Base-by-base conservation (phyloP, 176 grass and related monocot genomes). In the Eragrostis curvula region DNA sequence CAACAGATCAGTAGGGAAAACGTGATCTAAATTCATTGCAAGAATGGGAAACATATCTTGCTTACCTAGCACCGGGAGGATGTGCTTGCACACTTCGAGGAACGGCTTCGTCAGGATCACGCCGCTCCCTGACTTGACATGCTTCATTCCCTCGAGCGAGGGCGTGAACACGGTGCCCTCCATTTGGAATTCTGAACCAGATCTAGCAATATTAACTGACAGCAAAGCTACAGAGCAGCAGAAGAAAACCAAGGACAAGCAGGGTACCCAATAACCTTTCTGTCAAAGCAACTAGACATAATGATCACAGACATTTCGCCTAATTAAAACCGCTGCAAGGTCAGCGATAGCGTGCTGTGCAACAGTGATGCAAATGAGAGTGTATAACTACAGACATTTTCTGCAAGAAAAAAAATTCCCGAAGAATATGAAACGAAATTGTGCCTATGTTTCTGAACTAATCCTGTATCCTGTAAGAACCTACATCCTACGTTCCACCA, bases 11-110 rank as follows among this genome's bases (percentile, higher is more conserved):
- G 14, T 5, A 44, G 5, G 43, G 40, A 45, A 8, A 73, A n/a
- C 39, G 2, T 17, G 16, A 16, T 27, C 23, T 11, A 30, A 51
- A 53, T 39, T 0, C 30, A 36, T 71, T 14, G 6, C 21, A 27
- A 15, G 25, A 79, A 47, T 49, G 62, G 0, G 30, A 28, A 78
- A 28, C 50, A 71, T 15, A 23, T 49, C 5, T 53, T 23, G 0
- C 12, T 66, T 92, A 97, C 94, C 94, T 92, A 97, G 63, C 28
- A 97, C 89, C 9, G 91, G 94, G 50, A 97, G 87, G 77, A 97
- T 97, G 68, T 89, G 89, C 79, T 91, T 94, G 94, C 94, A 97
- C 60, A 94, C 91, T 71, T 97, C 51, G 66, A 97, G 91, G 77
- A 97, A 97, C 23, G 84, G 81, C 68, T 94, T 97, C 0, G 94